A percentile compares a stretch with the other conserved stretches of the same genome.
Conservation (phyloP, 148 eudicot species). For the Cornus controversa region DNA sequence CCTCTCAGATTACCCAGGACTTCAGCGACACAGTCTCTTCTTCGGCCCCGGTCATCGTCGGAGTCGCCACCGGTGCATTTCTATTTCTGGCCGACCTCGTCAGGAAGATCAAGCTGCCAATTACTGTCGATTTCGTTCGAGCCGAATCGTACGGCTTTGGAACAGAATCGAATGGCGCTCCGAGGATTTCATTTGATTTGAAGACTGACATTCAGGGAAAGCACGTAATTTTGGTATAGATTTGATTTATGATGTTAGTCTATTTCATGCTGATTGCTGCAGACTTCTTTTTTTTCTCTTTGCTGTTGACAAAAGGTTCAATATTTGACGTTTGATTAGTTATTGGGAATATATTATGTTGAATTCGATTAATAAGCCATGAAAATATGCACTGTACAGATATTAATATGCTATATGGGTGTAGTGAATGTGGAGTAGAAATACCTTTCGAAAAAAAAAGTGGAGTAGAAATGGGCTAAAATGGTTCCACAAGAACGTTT, state of each 20-base stretch:
- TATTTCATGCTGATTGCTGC: background rate
- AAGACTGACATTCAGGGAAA: constrained; percentile 57
- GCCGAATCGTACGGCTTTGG: constrained; percentile 60
- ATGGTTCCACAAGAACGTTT: no score
- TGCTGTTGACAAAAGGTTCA: background rate
- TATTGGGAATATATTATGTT: background rate
- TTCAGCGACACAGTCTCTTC: constrained; percentile 15
- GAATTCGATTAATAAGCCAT: background rate
- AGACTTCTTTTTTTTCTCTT: background rate
- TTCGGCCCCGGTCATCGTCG: constrained; percentile 47
- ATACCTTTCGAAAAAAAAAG: no score
- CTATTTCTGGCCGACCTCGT: constrained; percentile 73
- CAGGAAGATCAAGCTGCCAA: constrained; percentile 49
- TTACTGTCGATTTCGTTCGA: constrained; percentile 60
- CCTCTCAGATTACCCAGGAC: constrained; percentile 44
- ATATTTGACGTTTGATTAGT: background rate
- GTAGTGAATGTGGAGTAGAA: no score
- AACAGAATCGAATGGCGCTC: constrained; percentile 61
- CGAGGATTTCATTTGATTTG: constrained; percentile 46
- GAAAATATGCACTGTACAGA: background rate
- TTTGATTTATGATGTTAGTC: background rate
- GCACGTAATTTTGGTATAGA: constrained; percentile 65
- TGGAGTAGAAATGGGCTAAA: no score
- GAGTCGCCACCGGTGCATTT: constrained; percentile 81
- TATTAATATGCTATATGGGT: no score